phyloP scores from a whole-genome alignment of 2,329 filamentous ascomycete genomes.

The Neonectria punicea region DNA sequence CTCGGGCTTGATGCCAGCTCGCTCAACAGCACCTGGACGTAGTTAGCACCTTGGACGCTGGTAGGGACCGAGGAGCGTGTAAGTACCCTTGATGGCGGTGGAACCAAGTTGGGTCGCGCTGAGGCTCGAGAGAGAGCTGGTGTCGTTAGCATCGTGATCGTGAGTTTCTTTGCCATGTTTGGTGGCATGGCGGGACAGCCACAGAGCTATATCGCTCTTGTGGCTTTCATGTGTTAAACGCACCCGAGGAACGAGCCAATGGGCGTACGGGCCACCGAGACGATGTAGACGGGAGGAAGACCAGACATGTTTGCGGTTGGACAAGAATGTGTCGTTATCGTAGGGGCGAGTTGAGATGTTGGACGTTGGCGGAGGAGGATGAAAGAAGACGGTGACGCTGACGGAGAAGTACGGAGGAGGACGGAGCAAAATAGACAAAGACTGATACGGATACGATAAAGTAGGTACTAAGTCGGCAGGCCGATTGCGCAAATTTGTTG shows the following conservation, averaged over 20 bases:
- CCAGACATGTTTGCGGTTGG: constrained; percentile 71
- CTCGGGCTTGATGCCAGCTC: constrained; percentile 86
- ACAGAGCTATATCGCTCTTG: constrained; percentile 19
- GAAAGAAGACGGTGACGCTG: neutral
- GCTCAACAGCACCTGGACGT: constrained; percentile 77
- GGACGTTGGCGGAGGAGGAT: constrained; percentile 13
- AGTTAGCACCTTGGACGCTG: neutral
- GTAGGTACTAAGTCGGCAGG: neutral
- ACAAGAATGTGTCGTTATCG: constrained; percentile 21
- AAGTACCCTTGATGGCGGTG: constrained; percentile 88
- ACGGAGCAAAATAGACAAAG: constrained; percentile 8
- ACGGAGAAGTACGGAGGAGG: constrained; percentile 11
- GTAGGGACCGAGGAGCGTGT: neutral
- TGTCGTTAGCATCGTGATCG: constrained; percentile 34
- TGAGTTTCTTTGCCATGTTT: neutral
- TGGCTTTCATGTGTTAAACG: constrained; percentile 26
- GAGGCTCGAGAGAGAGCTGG: constrained; percentile 87
- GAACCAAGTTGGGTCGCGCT: constrained; percentile 88
- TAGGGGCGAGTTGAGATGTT: constrained; percentile 19
- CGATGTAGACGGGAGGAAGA: constrained; percentile 92
- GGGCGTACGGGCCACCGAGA: constrained; percentile 89
- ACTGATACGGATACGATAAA: neutral
- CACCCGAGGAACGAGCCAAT: constrained; percentile 95
- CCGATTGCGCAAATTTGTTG: constrained; percentile 28
- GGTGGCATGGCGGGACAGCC: constrained; percentile 10